These are phyloP conservation scores for Omphalotus guepiniiformis DNA, from an alignment of 768 basidiomycete genomes.

Conservation along the genomic window DNA sequence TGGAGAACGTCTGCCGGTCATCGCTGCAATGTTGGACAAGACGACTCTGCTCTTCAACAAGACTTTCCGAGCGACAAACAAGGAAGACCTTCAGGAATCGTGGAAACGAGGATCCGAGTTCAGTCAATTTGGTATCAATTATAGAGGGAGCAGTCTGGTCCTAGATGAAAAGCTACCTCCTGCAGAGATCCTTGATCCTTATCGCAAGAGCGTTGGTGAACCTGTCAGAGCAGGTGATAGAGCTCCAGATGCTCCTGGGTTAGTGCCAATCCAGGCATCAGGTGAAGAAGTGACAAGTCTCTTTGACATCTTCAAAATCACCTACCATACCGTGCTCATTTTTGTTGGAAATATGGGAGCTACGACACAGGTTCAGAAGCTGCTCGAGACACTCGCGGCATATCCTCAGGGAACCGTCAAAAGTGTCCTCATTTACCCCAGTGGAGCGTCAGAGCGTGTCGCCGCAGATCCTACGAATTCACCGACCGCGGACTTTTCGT, in stretches of 20 bases:
- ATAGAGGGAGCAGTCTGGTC: conserved; percentile 2
- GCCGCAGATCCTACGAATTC: not conserved
- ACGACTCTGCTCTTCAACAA: conserved; percentile 14
- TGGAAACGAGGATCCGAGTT: not conserved
- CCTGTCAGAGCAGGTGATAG: not conserved
- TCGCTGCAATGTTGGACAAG: conserved; percentile 22
- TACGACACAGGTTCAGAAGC: not conserved
- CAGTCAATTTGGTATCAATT: conserved; percentile 5
- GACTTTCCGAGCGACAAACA: not conserved
- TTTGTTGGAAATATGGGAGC: not conserved
- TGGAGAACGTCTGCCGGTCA: conserved; percentile 22
- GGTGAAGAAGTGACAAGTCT: not conserved
- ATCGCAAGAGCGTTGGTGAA: not conserved
- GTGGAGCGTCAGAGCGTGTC: not conserved
- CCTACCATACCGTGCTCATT: not conserved
- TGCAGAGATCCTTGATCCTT: not conserved
- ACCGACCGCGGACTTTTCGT: not conserved
- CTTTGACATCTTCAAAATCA: not conserved
- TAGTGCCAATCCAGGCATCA: conserved; percentile 1
- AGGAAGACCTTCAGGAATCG: not conserved
- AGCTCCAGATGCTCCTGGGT: not conserved
- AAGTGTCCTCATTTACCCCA: not conserved
- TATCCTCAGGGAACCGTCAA: not conserved
- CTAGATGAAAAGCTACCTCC: not conserved
- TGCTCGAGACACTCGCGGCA: not conserved